Evolutionary conservation across 2,329 filamentous ascomycete species (phyloP).

Genomic region (Zymoseptoria passerinii): DNA sequence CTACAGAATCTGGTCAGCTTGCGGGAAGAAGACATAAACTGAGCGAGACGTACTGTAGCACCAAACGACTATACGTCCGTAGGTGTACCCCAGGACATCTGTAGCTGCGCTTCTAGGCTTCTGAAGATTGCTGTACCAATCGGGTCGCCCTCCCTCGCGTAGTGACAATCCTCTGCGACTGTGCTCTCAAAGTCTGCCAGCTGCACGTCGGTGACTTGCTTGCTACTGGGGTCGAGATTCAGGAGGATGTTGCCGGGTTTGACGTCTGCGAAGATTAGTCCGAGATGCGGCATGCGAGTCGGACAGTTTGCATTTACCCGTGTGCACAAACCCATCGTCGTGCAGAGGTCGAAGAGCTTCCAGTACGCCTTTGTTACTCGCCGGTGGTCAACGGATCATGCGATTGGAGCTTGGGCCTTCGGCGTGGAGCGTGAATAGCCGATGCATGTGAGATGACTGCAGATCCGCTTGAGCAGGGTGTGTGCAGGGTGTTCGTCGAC

Average conservation of each 20-base stretch:
- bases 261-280: conserved; percentile 14
- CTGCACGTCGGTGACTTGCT: conserved; percentile 27
- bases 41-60: conserved; percentile 24
- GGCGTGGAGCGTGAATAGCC: no score
- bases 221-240: conserved; percentile 22
- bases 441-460: no score
- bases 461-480: no score
- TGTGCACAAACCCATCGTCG: conserved; percentile 23
- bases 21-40: not conserved
- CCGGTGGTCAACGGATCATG: no score
- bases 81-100: conserved; percentile 29
- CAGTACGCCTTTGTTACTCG: conserved; percentile 13
- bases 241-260: conserved; percentile 34
- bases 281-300: not conserved
- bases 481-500: no score
- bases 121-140: conserved; percentile 32
- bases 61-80: conserved; percentile 36
- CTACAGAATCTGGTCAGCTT: conserved; percentile 6
- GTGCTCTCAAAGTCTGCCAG: conserved; percentile 16
- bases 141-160: conserved; percentile 17
- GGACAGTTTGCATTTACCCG: conserved; percentile 12
- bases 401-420: no score
- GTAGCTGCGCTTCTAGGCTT: conserved; percentile 30
- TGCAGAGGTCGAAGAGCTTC: conserved; percentile 22
- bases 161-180: conserved; percentile 8